Evolutionary conservation across 768 basidiomycete species (phyloP), one percentile per base, ranked within the genome.

Genomic region (Tricholoma terreum): DNA sequence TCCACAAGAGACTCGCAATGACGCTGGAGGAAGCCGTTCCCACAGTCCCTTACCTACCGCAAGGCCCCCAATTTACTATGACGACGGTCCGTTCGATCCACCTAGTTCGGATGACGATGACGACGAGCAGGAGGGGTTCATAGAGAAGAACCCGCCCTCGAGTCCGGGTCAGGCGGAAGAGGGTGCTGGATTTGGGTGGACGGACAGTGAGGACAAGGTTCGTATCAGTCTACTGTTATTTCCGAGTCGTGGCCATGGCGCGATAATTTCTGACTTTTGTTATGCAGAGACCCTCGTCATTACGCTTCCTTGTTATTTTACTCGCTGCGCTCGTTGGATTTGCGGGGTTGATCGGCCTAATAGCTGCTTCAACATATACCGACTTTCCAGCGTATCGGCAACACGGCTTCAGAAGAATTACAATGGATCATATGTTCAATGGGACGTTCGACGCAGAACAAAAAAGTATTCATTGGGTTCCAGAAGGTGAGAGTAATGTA

Each of bases 371-470:
- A 50, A 79, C 84, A 2, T 97, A 92, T 74, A 77, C 79, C 22
- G 83, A 86, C 17, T 73, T 79, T 55, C 65, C 79, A 7, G 80
- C 80, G 69, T 75, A 72, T 64, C 64, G 76, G 6, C 64, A 76
- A 5, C 77, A 78, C 24, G 89, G 91, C 1, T 77, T 70, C 34
- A 77, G 77, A 57, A 89, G 83, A 62, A 77, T 98, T 30, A 88
- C 87, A 4, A 84, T 98, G 80, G 92, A 98, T 67, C 89, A 94
- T 68, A 71, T 97, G 51, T 94, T 93, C 75, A 96, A 97, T 67
- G 93, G 92, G 3, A 98, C 95, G 1, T 98, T 98, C 67, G 58
- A 33, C 14, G 71, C 77, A 2, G 66, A 78, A 3, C 63, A 67
- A 2, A 76, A 78, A 49, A 63, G 64, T 19, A 69, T 99, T 33